phyloP scores from a whole-genome alignment of 148 eudicot species.

The Spergularia bocconei region DNA sequence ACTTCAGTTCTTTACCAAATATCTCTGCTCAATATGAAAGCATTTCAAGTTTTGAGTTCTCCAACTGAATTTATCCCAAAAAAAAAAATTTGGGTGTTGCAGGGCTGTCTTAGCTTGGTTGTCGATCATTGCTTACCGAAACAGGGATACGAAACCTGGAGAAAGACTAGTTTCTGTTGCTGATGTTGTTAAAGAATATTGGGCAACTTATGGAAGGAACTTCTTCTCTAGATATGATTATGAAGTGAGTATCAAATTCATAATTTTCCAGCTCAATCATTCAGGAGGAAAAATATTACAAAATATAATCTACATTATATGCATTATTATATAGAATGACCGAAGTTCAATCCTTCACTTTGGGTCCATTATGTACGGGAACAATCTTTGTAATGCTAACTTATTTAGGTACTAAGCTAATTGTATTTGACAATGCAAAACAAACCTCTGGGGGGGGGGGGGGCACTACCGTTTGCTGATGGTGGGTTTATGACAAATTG shows the following conservation, averaged over 20 bases:
- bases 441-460: neutral
- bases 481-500: slow-evolving; percentile 4
- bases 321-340: neutral
- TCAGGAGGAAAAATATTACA: neutral
- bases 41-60: neutral
- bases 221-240: slow-evolving; percentile 98
- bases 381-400: neutral
- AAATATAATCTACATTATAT: neutral
- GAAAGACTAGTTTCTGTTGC: slow-evolving; percentile 78
- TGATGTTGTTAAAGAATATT: slow-evolving; percentile 88
- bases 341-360: neutral
- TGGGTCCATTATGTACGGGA: neutral
- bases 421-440: neutral
- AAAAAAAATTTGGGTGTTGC: slow-evolving; percentile 7
- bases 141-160: slow-evolving; percentile 68
- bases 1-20: neutral
- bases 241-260: slow-evolving; percentile 53
- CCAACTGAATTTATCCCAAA: too few relatives aligned
- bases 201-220: slow-evolving; percentile 96
- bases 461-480: neutral
- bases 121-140: slow-evolving; percentile 78
- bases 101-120: slow-evolving; percentile 99
- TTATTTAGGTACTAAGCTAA: neutral
- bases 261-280: neutral
- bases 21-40: neutral